Evolutionary conservation across 1,284 basidiomycete species (phyloP), one percentile per base, ranked within the genome.

Genomic region (Boletellus sp.): DNA sequence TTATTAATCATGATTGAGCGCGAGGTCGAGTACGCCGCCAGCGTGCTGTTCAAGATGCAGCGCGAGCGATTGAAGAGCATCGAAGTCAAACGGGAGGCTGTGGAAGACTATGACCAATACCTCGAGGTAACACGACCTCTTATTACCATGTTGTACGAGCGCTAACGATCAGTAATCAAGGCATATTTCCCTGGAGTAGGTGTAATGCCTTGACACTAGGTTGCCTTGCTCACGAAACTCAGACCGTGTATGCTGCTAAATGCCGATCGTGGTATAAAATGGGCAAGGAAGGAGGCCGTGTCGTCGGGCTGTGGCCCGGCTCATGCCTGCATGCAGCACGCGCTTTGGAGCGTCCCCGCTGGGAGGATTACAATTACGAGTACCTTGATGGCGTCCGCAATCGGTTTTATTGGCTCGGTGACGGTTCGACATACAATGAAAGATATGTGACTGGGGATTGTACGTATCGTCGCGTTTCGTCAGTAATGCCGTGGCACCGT

Each of bases 191-290:
- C 74, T 13, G 73, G 60, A 57, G 78, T 78, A 47, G 11, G 60
- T 48, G 13, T 30, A 3, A 2, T 11, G 5, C 28, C 12, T 22
- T 19, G 21, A 26, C 15, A 3, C n/a, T 5, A 0, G 24, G 8
- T 15, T 11, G 24, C 15, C 12, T 13, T 19, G 12, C n/a, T 44
- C 24, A 45, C 36, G 6, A 47, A 41, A n/a, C 33, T 35, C 49
- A 83, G 79, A 83, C 80, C 4, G 81, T 85, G 1, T 85, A 76
- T 60, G 74, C 75, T 33, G 75, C 77, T 50, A 77, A 78, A 51
- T 85, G 84, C 58, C 71, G 76, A 6, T 81, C 81, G 4, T 87
- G 85, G 85, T 86, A 86, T 60, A 86, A 86, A 62, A 71, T 70
- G 42, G 81, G 81, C 5, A 77, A 77, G 53, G 75, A 76, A 57